Evolutionary conservation across 2,329 filamentous ascomycete genomes (phyloP).

Genomic region (Anthostomella pinea): DNA sequence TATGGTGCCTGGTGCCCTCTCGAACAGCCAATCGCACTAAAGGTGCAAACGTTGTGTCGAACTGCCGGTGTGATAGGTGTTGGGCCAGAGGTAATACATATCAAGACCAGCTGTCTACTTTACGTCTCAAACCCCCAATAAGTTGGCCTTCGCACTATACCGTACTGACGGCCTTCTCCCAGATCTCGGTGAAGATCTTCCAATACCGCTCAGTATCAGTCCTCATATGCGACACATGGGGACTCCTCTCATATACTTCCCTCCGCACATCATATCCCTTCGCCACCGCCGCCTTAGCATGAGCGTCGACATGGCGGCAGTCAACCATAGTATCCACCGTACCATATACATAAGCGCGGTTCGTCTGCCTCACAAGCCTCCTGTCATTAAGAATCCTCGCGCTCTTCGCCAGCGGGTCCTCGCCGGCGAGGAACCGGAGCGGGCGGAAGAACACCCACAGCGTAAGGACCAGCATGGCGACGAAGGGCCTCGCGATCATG

Average conservation of each 20-base stretch:
- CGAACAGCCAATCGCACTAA: too few species aligned
- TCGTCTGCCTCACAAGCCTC: constrained; percentile 36
- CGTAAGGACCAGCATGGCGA: constrained; percentile 33
- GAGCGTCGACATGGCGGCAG: constrained; percentile 45
- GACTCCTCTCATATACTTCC: constrained; percentile 46
- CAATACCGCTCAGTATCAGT: constrained; percentile 49
- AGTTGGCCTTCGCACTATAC: too few species aligned
- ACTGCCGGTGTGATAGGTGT: too few species aligned
- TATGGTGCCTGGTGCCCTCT: too few species aligned
- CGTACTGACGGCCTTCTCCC: constrained; percentile 34
- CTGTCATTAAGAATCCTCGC: constrained; percentile 37
- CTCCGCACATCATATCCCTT: constrained; percentile 40
- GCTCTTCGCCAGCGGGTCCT: constrained; percentile 33
- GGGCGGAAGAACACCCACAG: constrained; percentile 32
- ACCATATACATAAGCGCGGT: constrained; percentile 52
- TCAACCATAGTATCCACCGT: constrained; percentile 46
- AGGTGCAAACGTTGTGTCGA: too few species aligned
- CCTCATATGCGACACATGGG: constrained; percentile 51
- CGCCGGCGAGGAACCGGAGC: constrained; percentile 30
- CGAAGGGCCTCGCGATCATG: constrained; percentile 30
- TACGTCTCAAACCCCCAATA: too few species aligned
- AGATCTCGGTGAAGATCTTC: constrained; percentile 44
- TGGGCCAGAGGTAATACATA: too few species aligned
- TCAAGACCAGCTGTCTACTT: too few species aligned
- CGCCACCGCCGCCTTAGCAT: constrained; percentile 40